Evolutionary conservation across 2,329 filamentous ascomycete species (phyloP).

Genomic region (Trichoderma citrinoviride): DNA sequence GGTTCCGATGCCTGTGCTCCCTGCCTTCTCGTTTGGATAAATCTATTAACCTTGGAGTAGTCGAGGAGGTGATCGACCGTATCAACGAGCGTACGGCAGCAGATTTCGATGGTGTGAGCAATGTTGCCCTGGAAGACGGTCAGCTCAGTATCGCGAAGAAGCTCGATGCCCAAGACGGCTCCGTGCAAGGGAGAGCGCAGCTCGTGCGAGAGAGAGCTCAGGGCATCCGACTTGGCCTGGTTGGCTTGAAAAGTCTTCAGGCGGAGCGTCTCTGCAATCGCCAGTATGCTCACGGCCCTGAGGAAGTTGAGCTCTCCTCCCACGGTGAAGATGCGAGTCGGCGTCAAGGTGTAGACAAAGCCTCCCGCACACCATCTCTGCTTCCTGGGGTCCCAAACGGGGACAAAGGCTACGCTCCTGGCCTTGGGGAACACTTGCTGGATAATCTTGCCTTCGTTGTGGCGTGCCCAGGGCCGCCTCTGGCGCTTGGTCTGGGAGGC

Average conservation of each 20-base stretch:
- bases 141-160: conserved; percentile 52
- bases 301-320: conserved; percentile 52
- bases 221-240: conserved; percentile 55
- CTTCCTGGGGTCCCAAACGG: conserved; percentile 47
- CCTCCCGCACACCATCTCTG: conserved; percentile 50
- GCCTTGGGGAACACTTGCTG: conserved; percentile 41
- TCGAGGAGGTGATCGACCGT: conserved; percentile 54
- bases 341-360: conserved; percentile 48
- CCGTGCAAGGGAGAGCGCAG: conserved; percentile 61
- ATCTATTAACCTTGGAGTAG: conserved; percentile 55
- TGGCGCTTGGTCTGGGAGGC: conserved; percentile 5
- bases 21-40: conserved; percentile 22
- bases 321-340: conserved; percentile 44
- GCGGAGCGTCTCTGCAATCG: conserved; percentile 56
- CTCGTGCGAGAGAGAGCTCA: conserved; percentile 61
- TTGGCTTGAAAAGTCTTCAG: conserved; percentile 40
- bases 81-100: conserved; percentile 51
- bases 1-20: background rate
- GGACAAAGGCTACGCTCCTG: conserved; percentile 47
- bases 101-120: conserved; percentile 50
- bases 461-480: conserved; percentile 19
- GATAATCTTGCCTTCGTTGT: conserved; percentile 31
- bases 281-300: conserved; percentile 50
- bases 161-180: conserved; percentile 53
- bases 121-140: conserved; percentile 47